phyloP scores from a whole-genome alignment of 306 rosid genomes.

The Rubus parviflorus region DNA sequence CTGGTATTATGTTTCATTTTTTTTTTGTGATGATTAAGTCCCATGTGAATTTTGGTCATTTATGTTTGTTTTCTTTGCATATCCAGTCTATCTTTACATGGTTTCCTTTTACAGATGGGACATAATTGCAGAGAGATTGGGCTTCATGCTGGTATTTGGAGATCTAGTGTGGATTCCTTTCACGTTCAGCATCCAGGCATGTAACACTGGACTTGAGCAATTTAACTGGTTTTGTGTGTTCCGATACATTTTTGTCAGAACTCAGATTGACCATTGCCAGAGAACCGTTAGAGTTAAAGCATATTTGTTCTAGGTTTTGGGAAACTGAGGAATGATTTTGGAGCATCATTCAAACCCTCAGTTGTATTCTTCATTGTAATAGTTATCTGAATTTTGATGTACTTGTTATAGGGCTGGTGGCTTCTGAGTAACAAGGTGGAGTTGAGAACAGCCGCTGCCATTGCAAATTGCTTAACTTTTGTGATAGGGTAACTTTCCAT shows the following conservation, averaged over 20 bases:
- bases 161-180: constrained; percentile 99
- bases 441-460: constrained; percentile 50
- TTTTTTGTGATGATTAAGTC: neutral
- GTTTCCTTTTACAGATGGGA: constrained; percentile 70
- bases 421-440: constrained; percentile 73
- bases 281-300: neutral
- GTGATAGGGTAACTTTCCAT: constrained; percentile 67
- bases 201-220: constrained; percentile 14
- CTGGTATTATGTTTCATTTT: neutral
- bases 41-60: neutral
- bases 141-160: constrained; percentile 97
- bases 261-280: neutral
- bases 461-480: constrained; percentile 77
- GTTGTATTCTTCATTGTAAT: neutral
- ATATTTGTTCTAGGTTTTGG: neutral
- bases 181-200: constrained; percentile 89
- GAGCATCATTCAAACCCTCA: neutral
- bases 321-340: neutral
- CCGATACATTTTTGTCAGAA: neutral
- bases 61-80: neutral
- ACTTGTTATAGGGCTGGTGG: constrained; percentile 85
- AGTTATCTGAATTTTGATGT: constrained; percentile 1
- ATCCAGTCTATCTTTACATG: constrained; percentile 8
- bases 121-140: constrained; percentile 93
- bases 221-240: neutral